Evolutionary conservation across 1,139 yeast genomes (phyloP).

Genomic region (Blastobotrys persicus): DNA sequence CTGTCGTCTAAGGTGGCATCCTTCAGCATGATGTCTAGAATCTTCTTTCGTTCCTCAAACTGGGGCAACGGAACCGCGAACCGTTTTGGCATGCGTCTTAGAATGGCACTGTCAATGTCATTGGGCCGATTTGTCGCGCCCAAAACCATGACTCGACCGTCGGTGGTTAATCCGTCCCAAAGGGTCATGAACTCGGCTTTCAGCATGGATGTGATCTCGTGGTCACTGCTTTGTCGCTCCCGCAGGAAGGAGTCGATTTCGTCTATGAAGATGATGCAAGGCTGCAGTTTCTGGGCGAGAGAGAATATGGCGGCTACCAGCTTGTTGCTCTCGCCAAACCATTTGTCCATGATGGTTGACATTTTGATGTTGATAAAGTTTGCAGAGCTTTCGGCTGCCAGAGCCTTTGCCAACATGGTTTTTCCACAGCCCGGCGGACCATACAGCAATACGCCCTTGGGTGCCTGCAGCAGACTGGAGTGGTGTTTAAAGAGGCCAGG

Average conservation of each 20-base stretch:
- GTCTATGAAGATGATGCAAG: constrained; percentile 92
- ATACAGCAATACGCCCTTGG: constrained; percentile 87
- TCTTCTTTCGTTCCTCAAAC: constrained; percentile 63
- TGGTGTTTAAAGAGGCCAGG: constrained; percentile 30
- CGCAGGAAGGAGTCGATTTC: constrained; percentile 94
- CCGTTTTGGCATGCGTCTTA: constrained; percentile 89
- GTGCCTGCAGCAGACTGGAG: constrained; percentile 68
- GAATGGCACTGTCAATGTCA: constrained; percentile 89
- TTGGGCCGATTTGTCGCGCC: constrained; percentile 94
- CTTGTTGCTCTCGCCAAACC: constrained; percentile 97
- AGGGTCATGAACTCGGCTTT: constrained; percentile 97
- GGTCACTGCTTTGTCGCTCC: constrained; percentile 81
- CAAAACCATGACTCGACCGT: constrained; percentile 78
- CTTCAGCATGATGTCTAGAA: constrained; percentile 61
- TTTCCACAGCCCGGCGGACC: constrained; percentile 99
- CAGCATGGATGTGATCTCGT: constrained; percentile 91
- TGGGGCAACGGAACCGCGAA: constrained; percentile 79
- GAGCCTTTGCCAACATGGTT: constrained; percentile 94
- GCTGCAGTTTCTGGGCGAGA: constrained; percentile 84
- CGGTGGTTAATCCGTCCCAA: constrained; percentile 87
- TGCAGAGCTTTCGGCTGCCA: constrained; percentile 90
- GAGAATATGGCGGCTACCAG: constrained; percentile 92
- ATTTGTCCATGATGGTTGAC: constrained; percentile 95
- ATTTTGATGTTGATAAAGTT: constrained; percentile 87
- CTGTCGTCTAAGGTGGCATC: constrained; percentile 55